Evolutionary conservation across 768 basidiomycete genomes (phyloP).

Genomic region (Serendipita sp.): DNA sequence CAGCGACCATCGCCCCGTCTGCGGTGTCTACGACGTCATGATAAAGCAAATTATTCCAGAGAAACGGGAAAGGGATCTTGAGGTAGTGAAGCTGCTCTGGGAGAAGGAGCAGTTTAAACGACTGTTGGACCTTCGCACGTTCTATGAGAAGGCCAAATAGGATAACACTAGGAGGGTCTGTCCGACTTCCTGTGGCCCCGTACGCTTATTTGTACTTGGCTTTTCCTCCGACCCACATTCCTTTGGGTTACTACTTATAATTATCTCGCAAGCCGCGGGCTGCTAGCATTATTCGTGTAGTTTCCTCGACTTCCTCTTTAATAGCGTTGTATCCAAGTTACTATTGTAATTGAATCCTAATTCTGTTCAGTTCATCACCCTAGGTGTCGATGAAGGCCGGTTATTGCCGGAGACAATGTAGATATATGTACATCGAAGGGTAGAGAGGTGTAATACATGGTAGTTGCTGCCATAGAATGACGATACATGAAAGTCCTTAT

Average conservation of each 20-base stretch:
- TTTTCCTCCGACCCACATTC: background rate
- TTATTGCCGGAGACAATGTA: no score
- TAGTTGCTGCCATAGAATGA: no score
- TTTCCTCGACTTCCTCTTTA: no score
- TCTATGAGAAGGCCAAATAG: background rate
- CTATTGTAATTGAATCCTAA: no score
- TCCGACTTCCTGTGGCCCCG: background rate
- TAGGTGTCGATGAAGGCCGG: no score
- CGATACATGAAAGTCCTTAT: no score
- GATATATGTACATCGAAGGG: no score
- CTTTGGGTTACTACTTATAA: background rate
- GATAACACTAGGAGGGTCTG: background rate
- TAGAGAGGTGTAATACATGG: no score
- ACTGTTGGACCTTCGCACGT: background rate
- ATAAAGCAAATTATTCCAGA: constrained; percentile 56
- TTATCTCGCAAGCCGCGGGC: no score
- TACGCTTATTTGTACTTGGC: background rate
- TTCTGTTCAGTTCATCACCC: no score
- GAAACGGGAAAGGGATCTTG: constrained; percentile 23
- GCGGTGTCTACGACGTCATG: constrained; percentile 55
- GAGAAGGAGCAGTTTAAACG: background rate
- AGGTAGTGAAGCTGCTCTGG: background rate
- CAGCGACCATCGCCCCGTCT: constrained; percentile 83
- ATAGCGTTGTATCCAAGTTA: no score
- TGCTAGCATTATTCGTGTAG: no score